Evolutionary conservation across 306 rosid species (phyloP), one percentile per base, ranked within the genome.

Genomic region (Quercus aquifolioides): DNA sequence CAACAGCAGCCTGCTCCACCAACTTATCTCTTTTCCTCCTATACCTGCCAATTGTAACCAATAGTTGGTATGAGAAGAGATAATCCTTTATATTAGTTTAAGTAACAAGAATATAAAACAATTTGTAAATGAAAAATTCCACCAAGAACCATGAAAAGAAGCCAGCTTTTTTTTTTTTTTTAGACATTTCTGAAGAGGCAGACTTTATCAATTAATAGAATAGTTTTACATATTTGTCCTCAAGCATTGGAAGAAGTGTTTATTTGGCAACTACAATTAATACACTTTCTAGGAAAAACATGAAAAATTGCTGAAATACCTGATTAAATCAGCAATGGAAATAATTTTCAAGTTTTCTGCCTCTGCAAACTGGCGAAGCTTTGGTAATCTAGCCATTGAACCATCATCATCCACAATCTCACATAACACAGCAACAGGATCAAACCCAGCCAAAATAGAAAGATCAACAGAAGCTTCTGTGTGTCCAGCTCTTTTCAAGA

Each of bases 341-440:
- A 90, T 73, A 74, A 92, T 90, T 75, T 89, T 92, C 86, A 92
- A 84, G 84, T 89, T 85, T 46, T 89, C 85, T 51, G 75, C 60
- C 76, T 17, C 41, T 6, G 93, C 92, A 49, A 92, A 80, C 78
- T 89, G 69, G 7, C 86, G 86, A 72, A 90, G 94, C 81, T 76
- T 81, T 3, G 93, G 92, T 73, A 92, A 80, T 76, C 97, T 87
- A 54, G 97, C 97, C 97, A 92, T 90, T 56, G 95, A 90, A 76
- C 93, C 97, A 28, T 92, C 95, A 78, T 90, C 95, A 57, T 89
- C 97, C 25, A 92, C 95, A 73, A 92, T 75, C 83, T 92, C 97
- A 79, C 95, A 90, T 63, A 90, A 83, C 83, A 90, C 79, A 26
- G 90, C 92, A 7, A 78, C 91, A 5, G 93, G 93, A 7, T 86